A percentile compares a stretch with the other conserved stretches of the same genome.
These are phyloP conservation scores for Clitoria ternatea DNA, from an alignment of 306 rosid genomes.

Conservation along the genomic window DNA sequence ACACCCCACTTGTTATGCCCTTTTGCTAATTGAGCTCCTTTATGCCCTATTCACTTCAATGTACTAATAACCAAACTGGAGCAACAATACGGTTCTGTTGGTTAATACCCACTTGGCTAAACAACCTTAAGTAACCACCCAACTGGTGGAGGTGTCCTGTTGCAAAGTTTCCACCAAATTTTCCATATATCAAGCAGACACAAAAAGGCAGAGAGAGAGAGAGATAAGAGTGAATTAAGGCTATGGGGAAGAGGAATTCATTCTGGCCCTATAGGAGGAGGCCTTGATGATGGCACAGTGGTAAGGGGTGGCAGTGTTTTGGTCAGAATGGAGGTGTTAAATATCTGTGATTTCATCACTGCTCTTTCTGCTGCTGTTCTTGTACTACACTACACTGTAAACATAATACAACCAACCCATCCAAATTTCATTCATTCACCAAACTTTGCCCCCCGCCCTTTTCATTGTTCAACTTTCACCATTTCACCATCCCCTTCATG, in stretches of 20 bases:
- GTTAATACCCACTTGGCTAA: slow-evolving; percentile 43
- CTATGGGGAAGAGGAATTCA: slow-evolving; percentile 51
- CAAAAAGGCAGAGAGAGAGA: slow-evolving; percentile 16
- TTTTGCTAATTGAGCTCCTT: slow-evolving; percentile 31
- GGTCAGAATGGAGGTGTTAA: slow-evolving; percentile 63
- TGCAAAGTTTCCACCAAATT: slow-evolving; percentile 24
- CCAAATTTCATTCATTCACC: slow-evolving; percentile 21
- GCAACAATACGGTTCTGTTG: slow-evolving; percentile 2
- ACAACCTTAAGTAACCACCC: slow-evolving; percentile 22
- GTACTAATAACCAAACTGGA: slow-evolving; percentile 21
- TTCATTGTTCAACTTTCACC: slow-evolving; percentile 21
- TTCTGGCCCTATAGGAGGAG: slow-evolving; percentile 36
- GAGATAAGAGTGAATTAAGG: slow-evolving; percentile 16
- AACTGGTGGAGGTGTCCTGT: slow-evolving; percentile 29
- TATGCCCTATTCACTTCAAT: background rate
- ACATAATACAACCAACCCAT: slow-evolving; percentile 2
- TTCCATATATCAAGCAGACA: slow-evolving; percentile 30
- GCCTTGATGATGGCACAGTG: slow-evolving; percentile 39
- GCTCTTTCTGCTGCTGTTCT: slow-evolving; percentile 32
- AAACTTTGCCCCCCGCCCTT: background rate
- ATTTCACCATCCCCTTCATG: background rate
- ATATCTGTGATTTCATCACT: slow-evolving; percentile 60
- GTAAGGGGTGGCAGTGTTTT: slow-evolving; percentile 50
- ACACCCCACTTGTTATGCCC: slow-evolving; percentile 29
- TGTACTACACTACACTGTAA: slow-evolving; percentile 25